A percentile compares a stretch with the other conserved stretches of the same genome.
phyloP scores from a whole-genome alignment of 306 rosid species.

The Gynostemma pentaphyllum region DNA sequence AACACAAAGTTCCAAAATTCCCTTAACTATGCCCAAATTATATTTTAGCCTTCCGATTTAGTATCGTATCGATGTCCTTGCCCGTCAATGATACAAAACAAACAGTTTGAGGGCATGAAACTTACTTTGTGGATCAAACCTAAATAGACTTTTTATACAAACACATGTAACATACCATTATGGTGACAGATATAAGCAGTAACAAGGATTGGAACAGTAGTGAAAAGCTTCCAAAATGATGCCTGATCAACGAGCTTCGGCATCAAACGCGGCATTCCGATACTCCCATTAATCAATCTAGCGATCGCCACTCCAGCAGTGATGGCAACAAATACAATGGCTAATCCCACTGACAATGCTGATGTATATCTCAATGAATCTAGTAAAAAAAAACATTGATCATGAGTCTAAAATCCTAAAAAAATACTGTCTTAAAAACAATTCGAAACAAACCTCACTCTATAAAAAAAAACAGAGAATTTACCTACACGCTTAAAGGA shows the following conservation, averaged over 20 bases:
- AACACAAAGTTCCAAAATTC: background rate
- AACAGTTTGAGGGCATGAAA: no score
- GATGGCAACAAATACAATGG: constrained; percentile 46
- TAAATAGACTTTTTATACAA: background rate
- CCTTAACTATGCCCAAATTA: background rate
- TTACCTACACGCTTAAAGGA: constrained; percentile 55
- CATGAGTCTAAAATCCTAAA: background rate
- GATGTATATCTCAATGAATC: constrained; percentile 63
- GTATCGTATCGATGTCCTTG: no score
- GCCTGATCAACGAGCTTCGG: constrained; percentile 32
- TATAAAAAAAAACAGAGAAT: no score
- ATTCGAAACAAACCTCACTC: background rate
- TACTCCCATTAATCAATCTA: constrained; percentile 38
- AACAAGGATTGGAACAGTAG: constrained; percentile 49
- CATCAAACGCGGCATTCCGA: constrained; percentile 44
- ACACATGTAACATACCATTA: constrained; percentile 26
- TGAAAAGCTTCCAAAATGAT: constrained; percentile 60
- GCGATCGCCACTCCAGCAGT: constrained; percentile 40
- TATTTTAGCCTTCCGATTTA: background rate
- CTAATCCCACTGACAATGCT: constrained; percentile 52
- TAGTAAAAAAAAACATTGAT: constrained; percentile 14
- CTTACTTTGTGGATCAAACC: no score
- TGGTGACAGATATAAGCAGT: constrained; percentile 64
- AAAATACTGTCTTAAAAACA: background rate
- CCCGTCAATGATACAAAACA: background rate